These are phyloP conservation scores for Protomyces macrosporus DNA, from an alignment of 1,139 yeast genomes.

Conservation along the genomic window DNA sequence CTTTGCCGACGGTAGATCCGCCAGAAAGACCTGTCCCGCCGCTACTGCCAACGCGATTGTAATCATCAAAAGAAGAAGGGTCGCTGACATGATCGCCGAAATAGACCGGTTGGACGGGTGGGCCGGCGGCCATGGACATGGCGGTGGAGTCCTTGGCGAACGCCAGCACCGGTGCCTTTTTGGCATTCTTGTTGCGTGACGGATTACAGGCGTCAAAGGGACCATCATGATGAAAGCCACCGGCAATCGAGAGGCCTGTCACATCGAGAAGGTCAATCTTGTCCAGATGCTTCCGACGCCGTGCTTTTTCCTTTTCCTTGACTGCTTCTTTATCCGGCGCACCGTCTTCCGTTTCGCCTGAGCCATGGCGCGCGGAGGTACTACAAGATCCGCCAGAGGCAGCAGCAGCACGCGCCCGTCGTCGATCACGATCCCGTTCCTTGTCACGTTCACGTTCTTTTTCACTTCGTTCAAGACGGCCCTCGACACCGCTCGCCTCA, in stretches of 20 bases:
- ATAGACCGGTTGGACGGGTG: slow-evolving; percentile 28
- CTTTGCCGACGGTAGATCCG: not conserved
- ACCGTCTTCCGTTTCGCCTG: not conserved
- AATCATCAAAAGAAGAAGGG: slow-evolving; percentile 37
- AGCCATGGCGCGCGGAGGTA: not conserved
- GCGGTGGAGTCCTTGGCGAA: slow-evolving; percentile 92
- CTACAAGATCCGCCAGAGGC: too few species aligned
- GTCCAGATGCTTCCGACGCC: slow-evolving; percentile 47
- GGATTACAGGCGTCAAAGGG: slow-evolving; percentile 99
- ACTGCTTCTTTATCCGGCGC: not conserved
- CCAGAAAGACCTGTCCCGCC: slow-evolving; percentile 26
- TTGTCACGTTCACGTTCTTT: slow-evolving; percentile 2
- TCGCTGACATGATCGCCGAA: slow-evolving; percentile 20
- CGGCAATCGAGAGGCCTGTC: slow-evolving; percentile 89
- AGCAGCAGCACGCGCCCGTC: too few species aligned
- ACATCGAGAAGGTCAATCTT: slow-evolving; percentile 93
- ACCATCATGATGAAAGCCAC: slow-evolving; percentile 89
- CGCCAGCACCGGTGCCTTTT: slow-evolving; percentile 86
- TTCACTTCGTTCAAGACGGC: slow-evolving; percentile 2
- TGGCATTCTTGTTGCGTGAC: slow-evolving; percentile 72
- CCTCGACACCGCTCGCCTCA: slow-evolving; percentile 4
- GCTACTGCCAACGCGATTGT: slow-evolving; percentile 13
- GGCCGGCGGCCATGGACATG: slow-evolving; percentile 65
- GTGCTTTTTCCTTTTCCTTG: not conserved
- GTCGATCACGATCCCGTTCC: too few species aligned